Conservation (phyloP, 2,329 filamentous ascomycete genomes). For the Diaporthe vexans region DNA sequence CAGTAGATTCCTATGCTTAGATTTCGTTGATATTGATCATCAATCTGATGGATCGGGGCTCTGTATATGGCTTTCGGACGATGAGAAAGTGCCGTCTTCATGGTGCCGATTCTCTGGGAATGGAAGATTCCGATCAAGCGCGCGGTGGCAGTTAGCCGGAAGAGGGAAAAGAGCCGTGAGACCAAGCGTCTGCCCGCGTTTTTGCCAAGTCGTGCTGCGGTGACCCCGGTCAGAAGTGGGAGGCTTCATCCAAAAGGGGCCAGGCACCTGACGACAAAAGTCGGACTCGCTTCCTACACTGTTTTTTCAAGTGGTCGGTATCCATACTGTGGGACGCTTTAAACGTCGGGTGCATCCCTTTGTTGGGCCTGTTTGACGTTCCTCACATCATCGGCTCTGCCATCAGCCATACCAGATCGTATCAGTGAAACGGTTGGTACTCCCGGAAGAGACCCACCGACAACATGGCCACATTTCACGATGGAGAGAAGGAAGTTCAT, state of each 20-base stretch:
- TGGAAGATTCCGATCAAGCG: conserved; percentile 10
- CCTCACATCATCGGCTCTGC: not conserved
- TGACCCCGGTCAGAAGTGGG: conserved; percentile 18
- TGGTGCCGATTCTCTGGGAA: not conserved
- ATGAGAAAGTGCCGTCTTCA: not conserved
- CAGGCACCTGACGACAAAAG: conserved; percentile 14
- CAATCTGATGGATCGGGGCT: not conserved
- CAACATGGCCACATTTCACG: conserved; percentile 23
- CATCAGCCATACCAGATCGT: not conserved
- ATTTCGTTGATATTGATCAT: not conserved
- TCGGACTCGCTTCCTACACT: not conserved
- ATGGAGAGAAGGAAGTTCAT: conserved; percentile 33
- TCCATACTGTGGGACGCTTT: not conserved
- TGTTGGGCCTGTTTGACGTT: not conserved
- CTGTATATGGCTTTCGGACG: not conserved
- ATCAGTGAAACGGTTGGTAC: not conserved
- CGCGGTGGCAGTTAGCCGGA: conserved; percentile 13
- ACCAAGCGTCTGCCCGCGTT: conserved; percentile 27
- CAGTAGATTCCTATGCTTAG: not conserved
- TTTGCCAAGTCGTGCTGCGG: conserved; percentile 28
- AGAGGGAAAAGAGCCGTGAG: conserved; percentile 20
- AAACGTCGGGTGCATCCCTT: not conserved
- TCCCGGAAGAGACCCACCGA: not conserved
- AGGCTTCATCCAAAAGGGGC: conserved; percentile 18
- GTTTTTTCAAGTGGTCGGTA: not conserved